Percentiles rank a stretch among this genome's conserved stretches.
phyloP scores from a whole-genome alignment of 2,329 filamentous ascomycete species.

The Macrophomina phaseolina region DNA sequence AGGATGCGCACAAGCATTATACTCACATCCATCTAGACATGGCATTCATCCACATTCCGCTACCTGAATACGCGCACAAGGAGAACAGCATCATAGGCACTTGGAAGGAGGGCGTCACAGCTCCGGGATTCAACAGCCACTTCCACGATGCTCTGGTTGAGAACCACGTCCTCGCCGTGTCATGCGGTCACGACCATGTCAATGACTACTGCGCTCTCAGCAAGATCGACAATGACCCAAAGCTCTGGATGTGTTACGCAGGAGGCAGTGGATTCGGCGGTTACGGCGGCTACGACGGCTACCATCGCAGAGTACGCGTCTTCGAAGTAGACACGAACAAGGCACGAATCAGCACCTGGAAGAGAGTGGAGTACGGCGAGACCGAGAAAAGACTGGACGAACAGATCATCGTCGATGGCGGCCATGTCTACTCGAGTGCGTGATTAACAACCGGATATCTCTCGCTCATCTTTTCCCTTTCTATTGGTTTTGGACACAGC shows the following conservation, averaged over 20 bases:
- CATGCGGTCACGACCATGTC: constrained; percentile 93
- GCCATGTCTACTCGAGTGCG: constrained; percentile 47
- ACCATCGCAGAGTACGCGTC: constrained; percentile 80
- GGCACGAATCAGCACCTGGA: constrained; percentile 89
- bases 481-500: constrained; percentile 18
- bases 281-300: constrained; percentile 89
- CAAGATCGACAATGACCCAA: constrained; percentile 53
- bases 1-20: constrained; percentile 75
- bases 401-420: constrained; percentile 66
- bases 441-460: background rate
- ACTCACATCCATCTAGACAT: constrained; percentile 93
- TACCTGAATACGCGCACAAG: constrained; percentile 80
- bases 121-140: constrained; percentile 87
- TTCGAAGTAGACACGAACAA: constrained; percentile 95
- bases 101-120: constrained; percentile 84
- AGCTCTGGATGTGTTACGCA: constrained; percentile 98
- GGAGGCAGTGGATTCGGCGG: constrained; percentile 92
- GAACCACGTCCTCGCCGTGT: constrained; percentile 83
- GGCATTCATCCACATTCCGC: constrained; percentile 95
- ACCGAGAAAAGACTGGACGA: constrained; percentile 61
- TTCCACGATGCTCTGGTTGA: constrained; percentile 90
- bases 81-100: constrained; percentile 68
- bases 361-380: constrained; percentile 75
- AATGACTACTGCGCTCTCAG: constrained; percentile 91
- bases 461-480: background rate